Conservation (phyloP, 441 rosid species). For the Raphanus hybrid region DNA sequence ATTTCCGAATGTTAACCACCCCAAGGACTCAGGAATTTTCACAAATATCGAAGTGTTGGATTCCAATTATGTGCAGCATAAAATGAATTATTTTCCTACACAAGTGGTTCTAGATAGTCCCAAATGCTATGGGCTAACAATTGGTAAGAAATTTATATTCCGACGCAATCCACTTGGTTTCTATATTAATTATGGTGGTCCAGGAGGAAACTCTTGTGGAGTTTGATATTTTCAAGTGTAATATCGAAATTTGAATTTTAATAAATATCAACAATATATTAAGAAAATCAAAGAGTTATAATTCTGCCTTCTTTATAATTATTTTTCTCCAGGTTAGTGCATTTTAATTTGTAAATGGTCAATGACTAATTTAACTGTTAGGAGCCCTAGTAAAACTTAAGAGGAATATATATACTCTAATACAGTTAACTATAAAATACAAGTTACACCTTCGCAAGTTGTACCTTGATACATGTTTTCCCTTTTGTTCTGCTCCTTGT, state of each 20-base stretch:
- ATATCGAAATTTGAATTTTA: not conserved
- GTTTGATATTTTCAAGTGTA: not conserved
- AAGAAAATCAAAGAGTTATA: not conserved
- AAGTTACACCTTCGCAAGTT: not conserved
- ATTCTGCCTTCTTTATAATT: not conserved
- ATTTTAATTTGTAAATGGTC: slow-evolving; percentile 1
- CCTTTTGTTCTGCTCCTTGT: not conserved
- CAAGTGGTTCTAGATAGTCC: not conserved
- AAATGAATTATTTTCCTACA: not conserved
- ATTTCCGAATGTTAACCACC: not conserved
- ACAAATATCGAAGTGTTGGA: not conserved
- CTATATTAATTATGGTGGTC: slow-evolving; percentile 15
- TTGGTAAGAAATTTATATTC: not conserved
- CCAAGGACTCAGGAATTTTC: not conserved
- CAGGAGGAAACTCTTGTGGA: slow-evolving; percentile 6
- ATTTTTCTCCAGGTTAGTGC: not conserved
- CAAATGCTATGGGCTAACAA: slow-evolving; percentile 5
- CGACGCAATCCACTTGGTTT: not conserved
- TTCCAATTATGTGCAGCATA: not conserved
- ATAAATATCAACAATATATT: not conserved
- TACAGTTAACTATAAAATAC: no score
- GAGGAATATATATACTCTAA: not conserved
- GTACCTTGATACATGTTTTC: not conserved
- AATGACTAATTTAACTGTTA: not conserved
- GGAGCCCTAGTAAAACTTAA: not conserved